These are phyloP conservation scores for Nicotiana sylvestris DNA, from an alignment of 257 asterid species.

Conservation along the genomic window DNA sequence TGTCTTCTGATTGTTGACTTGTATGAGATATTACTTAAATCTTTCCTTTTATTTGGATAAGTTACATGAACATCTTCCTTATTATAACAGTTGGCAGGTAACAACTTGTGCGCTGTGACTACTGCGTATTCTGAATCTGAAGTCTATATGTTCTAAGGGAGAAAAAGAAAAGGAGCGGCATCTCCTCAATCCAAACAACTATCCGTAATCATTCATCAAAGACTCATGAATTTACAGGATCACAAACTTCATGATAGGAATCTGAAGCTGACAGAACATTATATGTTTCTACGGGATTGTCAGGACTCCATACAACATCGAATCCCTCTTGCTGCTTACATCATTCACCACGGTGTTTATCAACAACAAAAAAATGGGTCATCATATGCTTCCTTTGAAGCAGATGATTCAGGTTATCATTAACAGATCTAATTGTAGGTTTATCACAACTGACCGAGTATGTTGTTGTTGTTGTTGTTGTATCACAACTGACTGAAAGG, in stretches of 20 bases:
- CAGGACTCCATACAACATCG: background rate
- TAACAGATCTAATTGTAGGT: background rate
- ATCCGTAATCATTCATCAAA: background rate
- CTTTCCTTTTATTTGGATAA: background rate
- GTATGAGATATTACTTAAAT: background rate
- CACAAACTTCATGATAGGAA: background rate
- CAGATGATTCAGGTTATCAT: background rate
- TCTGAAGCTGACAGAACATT: background rate
- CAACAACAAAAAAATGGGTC: background rate
- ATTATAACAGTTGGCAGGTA: background rate
- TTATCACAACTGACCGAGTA: background rate
- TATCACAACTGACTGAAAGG: background rate
- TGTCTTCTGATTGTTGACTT: background rate
- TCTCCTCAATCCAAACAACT: background rate
- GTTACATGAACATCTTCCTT: background rate
- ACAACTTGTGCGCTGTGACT: slow-evolving; percentile 3
- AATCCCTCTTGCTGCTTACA: background rate
- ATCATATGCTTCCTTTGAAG: background rate
- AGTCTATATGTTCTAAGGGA: background rate
- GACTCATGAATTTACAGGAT: background rate
- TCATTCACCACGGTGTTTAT: background rate
- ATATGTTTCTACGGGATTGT: background rate
- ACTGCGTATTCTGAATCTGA: background rate
- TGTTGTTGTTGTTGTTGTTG: no score
- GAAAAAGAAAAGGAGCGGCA: background rate